A percentile compares a stretch with the other conserved stretches of the same genome.
Conservation (phyloP, 2,329 filamentous ascomycete species). For the Aspergillus ochraceus region DNA sequence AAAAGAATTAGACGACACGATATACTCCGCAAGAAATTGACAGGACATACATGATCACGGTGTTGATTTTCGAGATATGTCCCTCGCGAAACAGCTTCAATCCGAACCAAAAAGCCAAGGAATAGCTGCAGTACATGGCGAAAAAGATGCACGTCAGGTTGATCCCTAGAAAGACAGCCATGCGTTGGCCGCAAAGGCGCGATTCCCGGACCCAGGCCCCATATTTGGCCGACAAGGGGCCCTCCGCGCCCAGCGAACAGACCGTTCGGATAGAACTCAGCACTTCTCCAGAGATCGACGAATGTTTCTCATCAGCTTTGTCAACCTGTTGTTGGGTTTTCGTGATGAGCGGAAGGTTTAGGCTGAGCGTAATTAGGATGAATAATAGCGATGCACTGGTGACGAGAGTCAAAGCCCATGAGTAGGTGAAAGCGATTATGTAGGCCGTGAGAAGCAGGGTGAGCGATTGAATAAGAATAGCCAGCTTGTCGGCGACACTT, state of each 20-base stretch:
- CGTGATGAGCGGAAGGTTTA: constrained; percentile 35
- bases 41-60: constrained; percentile 35
- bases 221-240: constrained; percentile 38
- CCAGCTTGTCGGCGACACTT: constrained; percentile 56
- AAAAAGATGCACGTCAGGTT: constrained; percentile 38
- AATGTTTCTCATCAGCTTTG: constrained; percentile 39
- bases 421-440: constrained; percentile 54
- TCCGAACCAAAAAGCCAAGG: constrained; percentile 41
- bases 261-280: constrained; percentile 47
- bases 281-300: constrained; percentile 43
- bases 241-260: constrained; percentile 45
- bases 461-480: constrained; percentile 43
- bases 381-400: constrained; percentile 49
- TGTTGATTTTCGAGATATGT: constrained; percentile 34
- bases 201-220: constrained; percentile 38
- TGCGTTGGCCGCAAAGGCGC: constrained; percentile 28
- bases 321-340: constrained; percentile 36
- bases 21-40: no score
- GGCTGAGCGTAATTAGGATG: constrained; percentile 33
- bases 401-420: constrained; percentile 54
- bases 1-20: neutral
- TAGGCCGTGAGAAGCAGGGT: constrained; percentile 48
- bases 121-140: constrained; percentile 37
- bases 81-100: constrained; percentile 35
- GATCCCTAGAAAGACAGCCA: constrained; percentile 29